These are phyloP conservation scores for Leccinum solheimii DNA, from an alignment of 1,284 basidiomycete genomes.

Conservation along the genomic window DNA sequence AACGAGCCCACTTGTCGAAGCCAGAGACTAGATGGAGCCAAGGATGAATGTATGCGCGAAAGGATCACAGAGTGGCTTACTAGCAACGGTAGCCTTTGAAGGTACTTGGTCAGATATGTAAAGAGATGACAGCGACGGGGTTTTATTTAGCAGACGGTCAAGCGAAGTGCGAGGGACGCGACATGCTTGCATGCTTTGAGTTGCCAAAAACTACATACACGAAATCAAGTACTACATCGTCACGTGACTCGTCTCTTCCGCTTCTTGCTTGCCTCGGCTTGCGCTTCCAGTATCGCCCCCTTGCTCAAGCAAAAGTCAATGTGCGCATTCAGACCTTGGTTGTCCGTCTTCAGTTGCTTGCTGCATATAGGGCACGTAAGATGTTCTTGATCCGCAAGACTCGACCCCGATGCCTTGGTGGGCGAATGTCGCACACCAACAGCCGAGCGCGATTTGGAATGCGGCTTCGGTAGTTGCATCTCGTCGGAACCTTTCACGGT, in stretches of 20 bases:
- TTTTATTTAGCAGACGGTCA: conserved; percentile 40
- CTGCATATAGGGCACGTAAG: conserved; percentile 66
- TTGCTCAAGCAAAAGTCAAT: conserved; percentile 78
- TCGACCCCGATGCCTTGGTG: conserved; percentile 9
- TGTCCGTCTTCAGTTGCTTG: conserved; percentile 57
- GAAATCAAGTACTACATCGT: neutral
- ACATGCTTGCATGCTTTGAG: conserved; percentile 34
- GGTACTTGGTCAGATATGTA: conserved; percentile 27
- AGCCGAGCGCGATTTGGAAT: conserved; percentile 21
- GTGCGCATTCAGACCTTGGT: conserved; percentile 68
- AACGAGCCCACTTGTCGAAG: conserved; percentile 49
- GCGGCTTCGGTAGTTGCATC: neutral
- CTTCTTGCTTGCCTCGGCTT: conserved; percentile 40
- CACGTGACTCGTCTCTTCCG: conserved; percentile 31
- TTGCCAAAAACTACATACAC: neutral
- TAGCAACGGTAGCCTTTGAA: conserved; percentile 44
- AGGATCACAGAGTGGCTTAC: conserved; percentile 37
- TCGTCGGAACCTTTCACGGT: conserved; percentile 20
- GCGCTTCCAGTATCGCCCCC: conserved; percentile 66
- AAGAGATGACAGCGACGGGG: conserved; percentile 35
- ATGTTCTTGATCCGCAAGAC: conserved; percentile 6
- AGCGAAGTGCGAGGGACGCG: conserved; percentile 18
- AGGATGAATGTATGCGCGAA: conserved; percentile 8
- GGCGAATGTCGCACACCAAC: neutral
- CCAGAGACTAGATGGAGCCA: conserved; percentile 48